Conservation (phyloP, 176 grass and related monocot genomes). For the barley (Hordeum vulgare) region DNA sequence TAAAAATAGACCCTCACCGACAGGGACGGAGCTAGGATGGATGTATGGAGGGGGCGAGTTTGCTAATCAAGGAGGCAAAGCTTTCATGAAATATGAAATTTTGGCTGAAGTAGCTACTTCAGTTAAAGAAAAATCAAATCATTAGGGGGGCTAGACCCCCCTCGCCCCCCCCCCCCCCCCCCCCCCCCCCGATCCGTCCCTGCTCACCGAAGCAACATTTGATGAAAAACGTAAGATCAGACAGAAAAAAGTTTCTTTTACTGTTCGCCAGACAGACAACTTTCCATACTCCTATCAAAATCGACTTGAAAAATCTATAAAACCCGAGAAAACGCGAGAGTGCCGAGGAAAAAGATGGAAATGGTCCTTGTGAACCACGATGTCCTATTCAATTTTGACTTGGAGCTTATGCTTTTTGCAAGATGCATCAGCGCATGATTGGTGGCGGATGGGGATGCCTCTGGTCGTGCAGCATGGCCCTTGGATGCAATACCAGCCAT, state of each 20-base stretch:
- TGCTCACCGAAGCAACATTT: no score
- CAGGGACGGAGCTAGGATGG: no score
- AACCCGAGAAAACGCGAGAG: neutral
- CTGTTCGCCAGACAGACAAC: neutral
- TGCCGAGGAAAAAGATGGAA: neutral
- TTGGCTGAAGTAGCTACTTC: no score
- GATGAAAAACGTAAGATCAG: no score
- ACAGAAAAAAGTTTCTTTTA: neutral
- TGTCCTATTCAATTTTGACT: conserved; percentile 6
- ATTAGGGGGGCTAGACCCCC: no score
- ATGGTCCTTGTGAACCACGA: neutral
- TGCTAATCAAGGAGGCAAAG: no score
- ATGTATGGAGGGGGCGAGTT: no score
- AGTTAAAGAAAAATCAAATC: no score
- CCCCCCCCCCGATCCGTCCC: no score
- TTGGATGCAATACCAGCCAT: conserved; percentile 6
- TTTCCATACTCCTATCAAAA: neutral
- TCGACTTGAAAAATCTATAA: neutral
- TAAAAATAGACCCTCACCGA: no score
- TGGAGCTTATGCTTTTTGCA: neutral
- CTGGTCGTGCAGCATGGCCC: neutral
- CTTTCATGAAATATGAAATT: no score
- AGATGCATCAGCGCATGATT: conserved; percentile 10
- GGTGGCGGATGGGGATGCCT: neutral
- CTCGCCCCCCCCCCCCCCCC: no score